A percentile compares a stretch with the other conserved stretches of the same genome.
Conservation (phyloP, 257 asterid genomes). For the Solanum chiquidenum region DNA sequence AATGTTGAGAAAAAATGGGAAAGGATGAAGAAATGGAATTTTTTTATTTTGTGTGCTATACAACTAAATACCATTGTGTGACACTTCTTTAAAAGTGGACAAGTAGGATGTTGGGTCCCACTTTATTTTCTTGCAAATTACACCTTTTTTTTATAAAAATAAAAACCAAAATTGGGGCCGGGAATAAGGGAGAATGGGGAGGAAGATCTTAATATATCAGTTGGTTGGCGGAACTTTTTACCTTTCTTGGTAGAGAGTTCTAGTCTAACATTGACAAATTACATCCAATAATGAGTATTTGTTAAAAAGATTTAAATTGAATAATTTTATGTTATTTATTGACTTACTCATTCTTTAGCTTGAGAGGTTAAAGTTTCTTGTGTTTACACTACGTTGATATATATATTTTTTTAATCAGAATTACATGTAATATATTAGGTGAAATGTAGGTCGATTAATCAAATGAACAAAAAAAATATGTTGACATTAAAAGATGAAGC, state of each 20-base stretch:
- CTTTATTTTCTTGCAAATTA: neutral
- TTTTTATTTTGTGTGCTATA: neutral
- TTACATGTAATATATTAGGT: no score
- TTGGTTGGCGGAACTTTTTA: no score
- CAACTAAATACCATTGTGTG: neutral
- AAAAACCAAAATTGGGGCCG: no score
- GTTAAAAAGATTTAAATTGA: no score
- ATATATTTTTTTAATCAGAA: no score
- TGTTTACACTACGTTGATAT: no score
- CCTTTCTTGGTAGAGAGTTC: neutral
- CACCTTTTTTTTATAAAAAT: neutral
- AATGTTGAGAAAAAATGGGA: neutral
- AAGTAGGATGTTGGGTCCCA: neutral
- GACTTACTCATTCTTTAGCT: no score
- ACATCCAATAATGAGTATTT: no score
- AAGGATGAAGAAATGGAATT: neutral
- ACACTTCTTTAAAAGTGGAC: neutral
- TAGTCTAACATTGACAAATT: neutral
- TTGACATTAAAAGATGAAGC: neutral
- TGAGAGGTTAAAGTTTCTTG: no score
- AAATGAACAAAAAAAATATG: neutral
- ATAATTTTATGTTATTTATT: no score
- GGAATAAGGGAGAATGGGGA: rapidly evolving
- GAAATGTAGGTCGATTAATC: neutral
- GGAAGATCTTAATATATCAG: no score